Evolutionary conservation across 371 early-diverging fungal species (phyloP), one percentile per base, ranked within the genome.

Genomic region (Saksenaea vasiformis): DNA sequence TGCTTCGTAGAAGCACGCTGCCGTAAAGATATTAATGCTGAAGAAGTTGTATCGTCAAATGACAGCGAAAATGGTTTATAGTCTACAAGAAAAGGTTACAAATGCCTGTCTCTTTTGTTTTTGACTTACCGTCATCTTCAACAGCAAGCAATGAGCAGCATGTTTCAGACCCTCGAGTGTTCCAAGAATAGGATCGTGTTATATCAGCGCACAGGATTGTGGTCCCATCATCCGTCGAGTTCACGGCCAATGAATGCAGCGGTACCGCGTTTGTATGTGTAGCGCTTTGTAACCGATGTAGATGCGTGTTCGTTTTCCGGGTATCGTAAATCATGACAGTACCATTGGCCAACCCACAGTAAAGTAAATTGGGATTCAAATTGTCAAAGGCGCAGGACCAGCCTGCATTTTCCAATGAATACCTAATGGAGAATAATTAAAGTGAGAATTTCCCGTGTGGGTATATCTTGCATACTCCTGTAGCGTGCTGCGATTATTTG

Each of bases 371-470:
- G 0, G 64, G n/a, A 36, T 78, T 51, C 1, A 31, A n/a, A 1
- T 56, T 24, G 54, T 78, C 77, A 54, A 73, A 69, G 0, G 60
- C 58, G 38, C 81, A 81, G 39, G 75, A 70, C 73, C 69, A 73
- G 15, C 72, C 73, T 11, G 76, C 63, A 3, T 39, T 26, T 4
- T 57, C 65, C 15, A 81, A 31, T 2, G 63, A 35, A 31, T 69
- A 72, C 2, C 66, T 62, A 37, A 31, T 31, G 31, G 5, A 22
- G 10, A 22, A 7, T 10, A 5, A 47, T 19, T 47, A 22, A 22
- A 5, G 17, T 22, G 8, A 10, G n/a, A 47, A 47, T 22, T n/a
- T n/a, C n/a, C 51, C 10, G 10, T 22, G 17, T 47, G 8, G 1
- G 10, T 22, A n/a, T 10, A 19, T 4, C 11, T 22, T 19, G 7